A percentile compares a stretch with the other conserved stretches of the same genome.
Evolutionary conservation across 257 asterid species (phyloP).

Genomic region (Scutellaria baicalensis): DNA sequence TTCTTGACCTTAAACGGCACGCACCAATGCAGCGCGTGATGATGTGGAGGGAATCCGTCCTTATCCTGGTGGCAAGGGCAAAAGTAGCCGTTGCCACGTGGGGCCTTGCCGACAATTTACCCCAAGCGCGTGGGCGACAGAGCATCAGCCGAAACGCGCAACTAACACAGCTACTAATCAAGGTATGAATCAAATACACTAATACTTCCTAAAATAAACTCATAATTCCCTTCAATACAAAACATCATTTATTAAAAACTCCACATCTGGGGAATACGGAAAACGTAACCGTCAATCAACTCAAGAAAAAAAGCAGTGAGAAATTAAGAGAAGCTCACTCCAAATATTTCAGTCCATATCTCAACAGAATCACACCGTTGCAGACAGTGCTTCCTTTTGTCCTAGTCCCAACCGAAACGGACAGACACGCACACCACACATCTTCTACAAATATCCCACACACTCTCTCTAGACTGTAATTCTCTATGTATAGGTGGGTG

Average conservation of each 20-base stretch:
- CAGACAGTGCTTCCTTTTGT: slow-evolving; percentile 13
- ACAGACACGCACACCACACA: slow-evolving; percentile 25
- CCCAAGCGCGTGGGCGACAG: background rate
- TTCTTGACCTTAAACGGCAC: background rate
- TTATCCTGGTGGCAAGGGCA: background rate
- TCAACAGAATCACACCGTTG: background rate
- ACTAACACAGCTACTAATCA: background rate
- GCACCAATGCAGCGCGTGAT: slow-evolving; percentile 5
- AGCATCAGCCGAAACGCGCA: background rate
- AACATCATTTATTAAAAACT: slow-evolving; percentile 1
- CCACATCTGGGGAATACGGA: background rate
- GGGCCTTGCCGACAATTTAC: slow-evolving; percentile 18
- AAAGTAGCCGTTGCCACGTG: slow-evolving; percentile 22
- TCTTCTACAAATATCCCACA: background rate
- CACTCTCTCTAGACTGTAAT: background rate
- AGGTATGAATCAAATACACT: too few species aligned
- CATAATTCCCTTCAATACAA: background rate
- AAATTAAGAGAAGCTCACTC: background rate
- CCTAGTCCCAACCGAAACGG: slow-evolving; percentile 6
- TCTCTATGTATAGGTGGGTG: slow-evolving; percentile 17
- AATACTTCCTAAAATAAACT: background rate
- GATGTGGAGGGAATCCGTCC: background rate
- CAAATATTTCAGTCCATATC: background rate
- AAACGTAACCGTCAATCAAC: slow-evolving; percentile 25
- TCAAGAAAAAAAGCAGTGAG: slow-evolving; percentile 3